phyloP scores from a whole-genome alignment of 305 asterid species.

The Fraxinus paxiana region DNA sequence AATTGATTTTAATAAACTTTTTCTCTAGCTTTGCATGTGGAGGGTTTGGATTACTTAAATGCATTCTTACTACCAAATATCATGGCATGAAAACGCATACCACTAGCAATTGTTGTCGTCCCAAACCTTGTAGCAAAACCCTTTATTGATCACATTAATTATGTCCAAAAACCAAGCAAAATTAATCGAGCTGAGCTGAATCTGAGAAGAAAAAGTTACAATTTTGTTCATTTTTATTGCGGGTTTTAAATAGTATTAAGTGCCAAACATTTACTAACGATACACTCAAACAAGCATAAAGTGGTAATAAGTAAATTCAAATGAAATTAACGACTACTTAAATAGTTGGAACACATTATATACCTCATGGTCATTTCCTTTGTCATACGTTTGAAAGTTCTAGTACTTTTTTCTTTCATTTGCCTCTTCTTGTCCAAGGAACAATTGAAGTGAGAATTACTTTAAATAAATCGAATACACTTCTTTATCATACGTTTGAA shows the following conservation, averaged over 20 bases:
- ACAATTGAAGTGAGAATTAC: not conserved
- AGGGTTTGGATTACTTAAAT: constrained; percentile 24
- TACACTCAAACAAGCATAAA: not conserved
- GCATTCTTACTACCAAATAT: not conserved
- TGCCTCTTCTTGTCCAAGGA: not conserved
- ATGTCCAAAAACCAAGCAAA: not conserved
- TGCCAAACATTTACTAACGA: not conserved
- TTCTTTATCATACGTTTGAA: not conserved
- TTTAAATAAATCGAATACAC: not conserved
- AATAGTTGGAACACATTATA: not conserved
- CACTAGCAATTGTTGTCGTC: not conserved
- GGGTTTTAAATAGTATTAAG: not conserved
- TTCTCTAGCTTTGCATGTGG: constrained; percentile 41
- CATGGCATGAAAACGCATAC: not conserved
- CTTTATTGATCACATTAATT: not conserved
- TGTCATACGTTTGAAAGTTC: not conserved
- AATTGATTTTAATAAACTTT: constrained; percentile 22
- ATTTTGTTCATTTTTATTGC: too few species aligned
- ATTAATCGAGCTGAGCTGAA: not conserved
- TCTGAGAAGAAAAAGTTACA: not conserved
- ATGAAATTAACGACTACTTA: not conserved
- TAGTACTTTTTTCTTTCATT: not conserved
- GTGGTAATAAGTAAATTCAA: not conserved
- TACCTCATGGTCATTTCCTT: not conserved
- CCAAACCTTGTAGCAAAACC: not conserved